A percentile compares a stretch with the other conserved stretches of the same genome.
These are phyloP conservation scores for Aspergillus steynii DNA, from an alignment of 495 filamentous ascomycete genomes.

Conservation along the genomic window DNA sequence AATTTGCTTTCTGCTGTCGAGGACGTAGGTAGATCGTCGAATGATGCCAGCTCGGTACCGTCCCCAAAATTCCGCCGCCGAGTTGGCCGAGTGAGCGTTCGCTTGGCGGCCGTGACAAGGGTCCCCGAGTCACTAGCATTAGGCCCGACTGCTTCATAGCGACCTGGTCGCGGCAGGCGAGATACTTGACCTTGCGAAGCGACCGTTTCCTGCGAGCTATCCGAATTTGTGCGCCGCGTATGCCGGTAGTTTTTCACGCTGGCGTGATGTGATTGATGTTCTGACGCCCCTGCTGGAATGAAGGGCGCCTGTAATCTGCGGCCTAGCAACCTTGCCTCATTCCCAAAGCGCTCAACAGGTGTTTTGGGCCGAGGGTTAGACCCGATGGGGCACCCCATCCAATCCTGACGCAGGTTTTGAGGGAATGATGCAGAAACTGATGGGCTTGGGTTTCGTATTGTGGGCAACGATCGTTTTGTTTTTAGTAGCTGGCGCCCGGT, in stretches of 20 bases:
- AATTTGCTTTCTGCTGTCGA: slow-evolving; percentile 77
- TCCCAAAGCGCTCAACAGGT: slow-evolving; percentile 61
- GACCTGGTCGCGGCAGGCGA: slow-evolving; percentile 49
- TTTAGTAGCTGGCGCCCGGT: slow-evolving; percentile 73
- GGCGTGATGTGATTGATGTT: slow-evolving; percentile 76
- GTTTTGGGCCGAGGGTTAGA: slow-evolving; percentile 65
- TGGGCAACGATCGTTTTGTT: slow-evolving; percentile 85
- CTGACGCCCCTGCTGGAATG: slow-evolving; percentile 73
- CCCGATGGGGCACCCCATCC: slow-evolving; percentile 39
- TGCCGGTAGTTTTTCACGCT: slow-evolving; percentile 67
- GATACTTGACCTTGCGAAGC: slow-evolving; percentile 47
- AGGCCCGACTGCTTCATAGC: slow-evolving; percentile 44
- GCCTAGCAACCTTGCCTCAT: slow-evolving; percentile 54
- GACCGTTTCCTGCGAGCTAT: slow-evolving; percentile 53
- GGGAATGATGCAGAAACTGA: slow-evolving; percentile 35
- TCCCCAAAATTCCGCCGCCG: slow-evolving; percentile 82
- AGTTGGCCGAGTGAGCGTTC: slow-evolving; percentile 71
- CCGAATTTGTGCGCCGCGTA: slow-evolving; percentile 74
- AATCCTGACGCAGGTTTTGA: slow-evolving; percentile 41
- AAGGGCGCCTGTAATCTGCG: slow-evolving; percentile 72
- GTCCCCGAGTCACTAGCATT: slow-evolving; percentile 49
- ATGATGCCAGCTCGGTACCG: slow-evolving; percentile 85
- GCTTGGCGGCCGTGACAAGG: slow-evolving; percentile 51
- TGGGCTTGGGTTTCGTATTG: slow-evolving; percentile 58
- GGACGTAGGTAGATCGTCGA: slow-evolving; percentile 94